These are phyloP conservation scores for Phytophthora citricola DNA, from an alignment of 352 stramenopile genomes.

Conservation along the genomic window DNA sequence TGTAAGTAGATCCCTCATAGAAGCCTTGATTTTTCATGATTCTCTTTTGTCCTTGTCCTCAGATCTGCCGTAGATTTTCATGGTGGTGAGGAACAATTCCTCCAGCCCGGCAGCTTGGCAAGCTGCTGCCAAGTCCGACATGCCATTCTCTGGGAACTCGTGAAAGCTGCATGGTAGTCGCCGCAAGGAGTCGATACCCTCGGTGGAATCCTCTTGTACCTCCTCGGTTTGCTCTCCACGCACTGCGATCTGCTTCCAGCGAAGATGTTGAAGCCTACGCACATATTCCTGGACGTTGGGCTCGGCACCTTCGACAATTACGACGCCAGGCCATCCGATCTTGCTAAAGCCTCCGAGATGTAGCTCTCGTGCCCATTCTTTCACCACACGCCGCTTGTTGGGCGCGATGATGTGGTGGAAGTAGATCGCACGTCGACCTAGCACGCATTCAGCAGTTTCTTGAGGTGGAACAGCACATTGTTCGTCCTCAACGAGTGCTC, in stretches of 20 bases:
- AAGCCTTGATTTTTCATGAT: slow-evolving; percentile 27
- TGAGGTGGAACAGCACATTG: neutral
- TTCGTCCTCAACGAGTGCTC: neutral
- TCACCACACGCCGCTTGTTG: slow-evolving; percentile 74
- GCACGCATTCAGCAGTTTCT: slow-evolving; percentile 19
- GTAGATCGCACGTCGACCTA: slow-evolving; percentile 81
- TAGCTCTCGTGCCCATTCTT: slow-evolving; percentile 76
- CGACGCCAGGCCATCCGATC: slow-evolving; percentile 84
- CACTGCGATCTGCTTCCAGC: slow-evolving; percentile 86
- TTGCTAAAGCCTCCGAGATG: slow-evolving; percentile 76
- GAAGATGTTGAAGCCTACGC: slow-evolving; percentile 69
- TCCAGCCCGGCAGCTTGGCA: slow-evolving; percentile 62
- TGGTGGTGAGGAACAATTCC: slow-evolving; percentile 77
- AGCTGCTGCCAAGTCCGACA: slow-evolving; percentile 62
- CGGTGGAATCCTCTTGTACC: neutral
- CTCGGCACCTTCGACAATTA: slow-evolving; percentile 76
- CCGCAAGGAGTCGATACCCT: slow-evolving; percentile 39
- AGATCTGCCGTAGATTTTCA: slow-evolving; percentile 74
- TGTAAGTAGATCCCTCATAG: slow-evolving; percentile 51
- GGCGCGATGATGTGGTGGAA: slow-evolving; percentile 86
- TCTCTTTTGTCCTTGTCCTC: slow-evolving; percentile 6
- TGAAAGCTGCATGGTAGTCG: slow-evolving; percentile 52
- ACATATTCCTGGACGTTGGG: slow-evolving; percentile 71
- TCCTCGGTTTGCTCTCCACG: slow-evolving; percentile 73
- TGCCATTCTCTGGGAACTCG: slow-evolving; percentile 71